Evolutionary conservation across 1,284 basidiomycete species (phyloP).

Genomic region (Exobasidium rhododendri): DNA sequence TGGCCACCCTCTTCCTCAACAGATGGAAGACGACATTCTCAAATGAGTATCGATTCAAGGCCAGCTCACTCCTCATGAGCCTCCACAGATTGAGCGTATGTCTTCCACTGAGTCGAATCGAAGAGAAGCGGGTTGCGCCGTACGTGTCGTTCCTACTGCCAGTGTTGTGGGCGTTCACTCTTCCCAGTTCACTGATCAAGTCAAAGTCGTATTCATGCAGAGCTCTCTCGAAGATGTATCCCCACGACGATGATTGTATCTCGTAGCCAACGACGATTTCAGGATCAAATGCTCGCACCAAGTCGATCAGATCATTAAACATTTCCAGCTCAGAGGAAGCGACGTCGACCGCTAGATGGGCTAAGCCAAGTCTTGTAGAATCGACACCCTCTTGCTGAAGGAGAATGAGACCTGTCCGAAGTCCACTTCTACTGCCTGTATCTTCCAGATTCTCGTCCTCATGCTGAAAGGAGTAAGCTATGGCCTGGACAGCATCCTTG

Average conservation of each 20-base stretch:
- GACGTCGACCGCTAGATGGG: conserved; percentile 58
- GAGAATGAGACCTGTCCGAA: conserved; percentile 37
- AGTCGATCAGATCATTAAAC: conserved; percentile 73
- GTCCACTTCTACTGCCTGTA: conserved; percentile 32
- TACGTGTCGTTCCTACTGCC: conserved; percentile 59
- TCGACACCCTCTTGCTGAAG: conserved; percentile 19
- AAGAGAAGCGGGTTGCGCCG: conserved; percentile 72
- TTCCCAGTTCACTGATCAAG: conserved; percentile 55
- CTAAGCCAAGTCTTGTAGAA: conserved; percentile 30
- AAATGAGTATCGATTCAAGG: conserved; percentile 76
- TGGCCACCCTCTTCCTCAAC: conserved; percentile 61
- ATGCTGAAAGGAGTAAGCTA: conserved; percentile 69
- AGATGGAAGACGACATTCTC: conserved; percentile 73
- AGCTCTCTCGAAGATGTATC: conserved; percentile 75
- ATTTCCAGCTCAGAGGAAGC: conserved; percentile 76
- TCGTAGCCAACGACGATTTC: conserved; percentile 93
- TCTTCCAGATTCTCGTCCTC: conserved; percentile 57
- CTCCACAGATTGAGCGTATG: conserved; percentile 92
- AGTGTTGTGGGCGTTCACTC: conserved; percentile 44
- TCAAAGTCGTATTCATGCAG: conserved; percentile 47
- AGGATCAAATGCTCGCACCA: conserved; percentile 76
- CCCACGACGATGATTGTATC: conserved; percentile 82
- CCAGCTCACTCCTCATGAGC: conserved; percentile 80
- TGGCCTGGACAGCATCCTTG: conserved; percentile 68
- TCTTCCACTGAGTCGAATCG: conserved; percentile 78